Base-by-base conservation (phyloP, 495 filamentous ascomycete genomes). In the Staphylotrichum tortipilum region DNA sequence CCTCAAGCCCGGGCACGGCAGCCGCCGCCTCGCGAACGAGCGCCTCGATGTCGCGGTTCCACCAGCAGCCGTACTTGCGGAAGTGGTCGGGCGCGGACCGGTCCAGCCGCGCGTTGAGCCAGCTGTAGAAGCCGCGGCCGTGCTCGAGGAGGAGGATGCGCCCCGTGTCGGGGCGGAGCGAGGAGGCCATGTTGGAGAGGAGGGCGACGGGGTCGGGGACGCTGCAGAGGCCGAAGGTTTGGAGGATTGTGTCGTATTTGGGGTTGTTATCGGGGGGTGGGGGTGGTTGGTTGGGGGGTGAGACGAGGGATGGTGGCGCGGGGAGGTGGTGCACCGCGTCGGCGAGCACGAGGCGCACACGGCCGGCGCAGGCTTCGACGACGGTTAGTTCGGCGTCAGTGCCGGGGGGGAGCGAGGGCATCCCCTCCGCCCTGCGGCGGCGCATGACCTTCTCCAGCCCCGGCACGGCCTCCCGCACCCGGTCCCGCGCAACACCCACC, bases 141-240 rank as follows among this genome's bases (percentile, higher is more conserved):
- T 99, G 92, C 74, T 99, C 92, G 3, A 99, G 72, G 51, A 99
- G 71, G 51, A 95, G 54, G 53, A 98, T 89, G 37, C 78, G 77
- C 2, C 89, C 90, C 43, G 72, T 71, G 14, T 78, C 72, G 4
- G 72, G 70, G 52, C 73, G 71, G 1, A 81, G 63, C 11, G 50
- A 51, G 8, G 67, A 49, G 2, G 78, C 82, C 46, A 85, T 66
- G 56, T 75, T 78, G 28, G 72, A 66, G 44, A 97, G 70, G 39
- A 92, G 74, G 10, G 64, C 71, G 14, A 78, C 78, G 12, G 91
- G 94, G 54, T 86, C 80, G 4, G 73, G 69, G 37, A 89, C 90
- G 41, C 85, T 91, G 70, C 92, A 98, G 5, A 97, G 68, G 1
- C 89, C 90, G 80, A 97, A 94, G 12, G 88, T 94, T 65, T 96